Evolutionary conservation across 257 asterid genomes (phyloP), one percentile per base, ranked within the genome.

Genomic region (Dorcoceras hygrometricum): DNA sequence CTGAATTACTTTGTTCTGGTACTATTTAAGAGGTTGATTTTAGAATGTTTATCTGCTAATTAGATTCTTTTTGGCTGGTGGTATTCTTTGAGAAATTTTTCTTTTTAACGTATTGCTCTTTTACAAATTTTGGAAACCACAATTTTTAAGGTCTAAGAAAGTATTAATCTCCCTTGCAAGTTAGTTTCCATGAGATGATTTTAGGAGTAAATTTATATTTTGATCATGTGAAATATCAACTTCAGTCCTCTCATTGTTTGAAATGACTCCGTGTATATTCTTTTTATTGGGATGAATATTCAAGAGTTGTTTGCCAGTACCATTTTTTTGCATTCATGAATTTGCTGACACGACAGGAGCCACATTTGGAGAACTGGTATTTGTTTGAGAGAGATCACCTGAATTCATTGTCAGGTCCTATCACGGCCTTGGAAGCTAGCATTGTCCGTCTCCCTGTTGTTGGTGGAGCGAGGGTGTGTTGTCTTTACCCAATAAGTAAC

Each of bases 401-500:
- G 75, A 77, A 62, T 74, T 85, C 96, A 10, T 63, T 91, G 72
- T 79, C 88, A 58, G 83, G 84, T 71, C 87, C 91, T 51, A 76
- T 75, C 31, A 73, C 72, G 74, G 87, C 95, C 56, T 57, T 91
- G 75, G 88, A 84, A 80, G 87, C 94, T 66, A 82, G 84, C 86
- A 82, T 78, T 69, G 61, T 81, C 57, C 82, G 87, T 63, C 87
- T 88, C 65, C 96, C 97, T 62, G 78, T 88, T 68, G 85, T 73
- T 66, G 82, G 70, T 66, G 94, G 96, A 75, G 90, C 94, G 65
- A 82, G 71, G 91, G 97, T 91, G 85, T 70, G 78, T 20, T 31
- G 60, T 48, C 66, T 71, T 57, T 58, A 9, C 56, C 26, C 23
- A 9, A 26, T 23, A n/a, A 34, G 50, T 48, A 11, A 51, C n/a